These are phyloP conservation scores for Marasmius sp. DNA, from an alignment of 1,284 basidiomycete species.

Conservation along the genomic window DNA sequence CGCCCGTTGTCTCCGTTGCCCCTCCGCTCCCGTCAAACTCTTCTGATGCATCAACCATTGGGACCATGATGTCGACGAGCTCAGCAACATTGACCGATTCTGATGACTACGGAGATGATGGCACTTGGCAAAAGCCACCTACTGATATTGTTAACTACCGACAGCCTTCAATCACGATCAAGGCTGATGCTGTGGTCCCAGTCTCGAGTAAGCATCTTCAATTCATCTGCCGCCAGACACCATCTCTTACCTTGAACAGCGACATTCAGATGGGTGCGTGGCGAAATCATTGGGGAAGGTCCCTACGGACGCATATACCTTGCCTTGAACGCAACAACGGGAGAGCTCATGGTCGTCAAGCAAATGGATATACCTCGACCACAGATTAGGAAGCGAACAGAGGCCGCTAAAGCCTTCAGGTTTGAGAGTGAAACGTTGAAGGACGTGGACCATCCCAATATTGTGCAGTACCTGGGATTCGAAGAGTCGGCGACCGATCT, in stretches of 20 bases:
- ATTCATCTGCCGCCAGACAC: neutral
- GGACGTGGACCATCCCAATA: conserved; percentile 81
- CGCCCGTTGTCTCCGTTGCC: no score
- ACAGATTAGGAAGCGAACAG: conserved; percentile 51
- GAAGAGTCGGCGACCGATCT: conserved; percentile 75
- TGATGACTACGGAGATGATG: no score
- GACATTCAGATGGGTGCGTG: conserved; percentile 98
- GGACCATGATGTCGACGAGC: no score
- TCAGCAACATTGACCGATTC: no score
- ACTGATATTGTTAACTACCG: no score
- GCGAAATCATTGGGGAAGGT: conserved; percentile 95
- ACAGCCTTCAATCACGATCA: no score
- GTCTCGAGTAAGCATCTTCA: neutral
- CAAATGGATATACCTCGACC: conserved; percentile 71
- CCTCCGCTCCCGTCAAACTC: no score
- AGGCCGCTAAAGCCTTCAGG: conserved; percentile 56
- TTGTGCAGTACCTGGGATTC: conserved; percentile 83
- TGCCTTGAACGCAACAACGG: conserved; percentile 97
- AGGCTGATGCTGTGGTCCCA: neutral
- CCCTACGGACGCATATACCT: conserved; percentile 97
- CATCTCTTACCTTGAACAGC: conserved; percentile 41
- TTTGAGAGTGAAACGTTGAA: conserved; percentile 78
- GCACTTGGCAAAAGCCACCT: no score
- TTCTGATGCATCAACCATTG: no score
- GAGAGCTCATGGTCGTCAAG: conserved; percentile 99